phyloP scores from a whole-genome alignment of 192 early-diverging fungal species.

The Funneliformis mosseae region DNA sequence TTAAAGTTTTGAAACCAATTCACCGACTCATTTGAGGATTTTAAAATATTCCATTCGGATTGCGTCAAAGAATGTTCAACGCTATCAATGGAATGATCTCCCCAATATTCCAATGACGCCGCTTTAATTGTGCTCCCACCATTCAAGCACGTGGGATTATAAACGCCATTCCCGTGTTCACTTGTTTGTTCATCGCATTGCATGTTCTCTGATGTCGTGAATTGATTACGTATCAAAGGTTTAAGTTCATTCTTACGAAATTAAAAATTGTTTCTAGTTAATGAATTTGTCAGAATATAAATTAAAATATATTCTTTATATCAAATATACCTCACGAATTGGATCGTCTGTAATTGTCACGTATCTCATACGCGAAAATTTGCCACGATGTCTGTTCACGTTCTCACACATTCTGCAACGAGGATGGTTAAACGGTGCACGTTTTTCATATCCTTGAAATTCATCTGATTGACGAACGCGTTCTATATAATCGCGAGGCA shows the following conservation, averaged over 20 bases:
- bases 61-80: neutral
- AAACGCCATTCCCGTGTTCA: neutral
- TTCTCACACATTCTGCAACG: neutral
- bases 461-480: neutral
- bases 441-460: neutral
- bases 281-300: neutral
- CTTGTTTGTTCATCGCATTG: neutral
- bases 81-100: neutral
- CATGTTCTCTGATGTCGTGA: neutral
- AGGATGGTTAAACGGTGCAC: neutral
- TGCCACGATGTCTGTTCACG: no score
- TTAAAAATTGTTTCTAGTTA: neutral
- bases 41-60: neutral
- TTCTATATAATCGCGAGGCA: neutral
- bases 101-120: neutral
- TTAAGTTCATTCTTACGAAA: neutral
- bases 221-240: neutral
- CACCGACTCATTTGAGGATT: neutral
- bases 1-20: neutral
- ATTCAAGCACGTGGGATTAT: neutral
- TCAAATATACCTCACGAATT: neutral
- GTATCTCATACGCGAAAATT: no score
- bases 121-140: neutral
- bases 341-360: neutral
- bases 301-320: neutral